Evolutionary conservation across 495 filamentous ascomycete species (phyloP).

Genomic region (Ramalina intermedia): DNA sequence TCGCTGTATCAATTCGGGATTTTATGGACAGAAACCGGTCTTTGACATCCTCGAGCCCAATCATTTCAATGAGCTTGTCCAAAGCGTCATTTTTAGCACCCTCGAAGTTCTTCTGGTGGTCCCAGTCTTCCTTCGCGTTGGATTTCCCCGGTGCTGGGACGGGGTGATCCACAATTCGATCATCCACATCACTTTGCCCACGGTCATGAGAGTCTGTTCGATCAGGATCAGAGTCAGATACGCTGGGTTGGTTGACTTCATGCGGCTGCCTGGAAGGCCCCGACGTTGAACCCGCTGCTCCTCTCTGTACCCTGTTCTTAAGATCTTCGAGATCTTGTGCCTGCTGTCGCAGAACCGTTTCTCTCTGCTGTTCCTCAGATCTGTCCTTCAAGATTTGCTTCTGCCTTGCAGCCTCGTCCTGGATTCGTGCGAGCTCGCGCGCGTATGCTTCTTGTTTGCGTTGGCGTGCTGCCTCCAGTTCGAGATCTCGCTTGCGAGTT

Average conservation of each 20-base stretch:
- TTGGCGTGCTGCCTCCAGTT: slow-evolving; percentile 38
- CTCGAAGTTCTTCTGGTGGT: slow-evolving; percentile 38
- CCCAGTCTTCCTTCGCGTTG: slow-evolving; percentile 34
- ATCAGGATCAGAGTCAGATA: neutral
- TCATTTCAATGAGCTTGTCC: slow-evolving; percentile 54
- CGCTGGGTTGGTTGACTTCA: neutral
- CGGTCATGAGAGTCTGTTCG: neutral
- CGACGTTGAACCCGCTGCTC: neutral
- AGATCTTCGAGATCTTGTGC: slow-evolving; percentile 21
- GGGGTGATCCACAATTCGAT: neutral
- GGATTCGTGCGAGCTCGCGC: slow-evolving; percentile 33
- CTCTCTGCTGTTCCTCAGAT: slow-evolving; percentile 28
- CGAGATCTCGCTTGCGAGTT: slow-evolving; percentile 32
- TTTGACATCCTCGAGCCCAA: slow-evolving; percentile 62
- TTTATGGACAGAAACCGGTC: slow-evolving; percentile 49
- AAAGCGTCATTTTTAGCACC: slow-evolving; percentile 37
- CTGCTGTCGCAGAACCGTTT: slow-evolving; percentile 31
- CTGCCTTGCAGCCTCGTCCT: slow-evolving; percentile 43
- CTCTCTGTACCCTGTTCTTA: neutral
- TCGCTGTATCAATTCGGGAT: slow-evolving; percentile 43
- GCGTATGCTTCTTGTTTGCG: slow-evolving; percentile 35
- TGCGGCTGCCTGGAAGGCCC: neutral
- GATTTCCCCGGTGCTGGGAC: neutral
- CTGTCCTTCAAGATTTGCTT: slow-evolving; percentile 33
- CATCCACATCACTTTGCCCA: neutral